Evolutionary conservation across 352 stramenopile species (phyloP), one percentile per base, ranked within the genome.

Genomic region (Phytophthora pisi): DNA sequence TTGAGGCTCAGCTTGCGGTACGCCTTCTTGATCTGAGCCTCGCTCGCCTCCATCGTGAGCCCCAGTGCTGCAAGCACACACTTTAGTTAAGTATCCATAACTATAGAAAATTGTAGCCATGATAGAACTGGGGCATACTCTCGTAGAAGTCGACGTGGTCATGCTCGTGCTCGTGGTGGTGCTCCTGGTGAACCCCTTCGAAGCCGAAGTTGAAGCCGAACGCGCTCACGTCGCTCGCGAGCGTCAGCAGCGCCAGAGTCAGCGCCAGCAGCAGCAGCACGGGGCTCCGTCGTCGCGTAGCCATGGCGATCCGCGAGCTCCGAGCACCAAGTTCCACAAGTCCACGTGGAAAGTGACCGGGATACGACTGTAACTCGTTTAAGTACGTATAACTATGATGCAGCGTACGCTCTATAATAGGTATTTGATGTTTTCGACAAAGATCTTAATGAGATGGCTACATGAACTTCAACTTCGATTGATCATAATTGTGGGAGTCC

Each of bases 1-100:
- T 98, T 96, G n/a, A 98, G 84, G 54, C 87, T 97, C 15, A 99
- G 77, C 69, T 97, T 98, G 56, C 96, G 86, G 74, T 98, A 99
- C 26, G 96, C 96, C 61, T 95, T 96, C 77, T 98, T 98, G 70
- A 98, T 98, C 72, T 98, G 79, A 9, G 83, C 73, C n/a, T 97
- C 86, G 0, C 78, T 75, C 1, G 86, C 87, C 61, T 96, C 87
- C 86, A 95, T 93, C 0, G 77, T 90, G 18, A 96, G 62, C 2
- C 86, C 87, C 26, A 96, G 60, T 5, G 83, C 86, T 93, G 51
- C 7, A 23, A 54, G 10, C 9, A n/a, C 23, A 70, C 59, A 65
- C 16, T 47, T 26, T 18, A 15, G 40, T 30, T 31, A 51, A 28
- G 38, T 51, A 65, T 61, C 5, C 23, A 57, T 11, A 34, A 34